A percentile compares a stretch with the other conserved stretches of the same genome.
Evolutionary conservation across 495 filamentous ascomycete species (phyloP).

Genomic region (Diplogelasinospora grovesii): DNA sequence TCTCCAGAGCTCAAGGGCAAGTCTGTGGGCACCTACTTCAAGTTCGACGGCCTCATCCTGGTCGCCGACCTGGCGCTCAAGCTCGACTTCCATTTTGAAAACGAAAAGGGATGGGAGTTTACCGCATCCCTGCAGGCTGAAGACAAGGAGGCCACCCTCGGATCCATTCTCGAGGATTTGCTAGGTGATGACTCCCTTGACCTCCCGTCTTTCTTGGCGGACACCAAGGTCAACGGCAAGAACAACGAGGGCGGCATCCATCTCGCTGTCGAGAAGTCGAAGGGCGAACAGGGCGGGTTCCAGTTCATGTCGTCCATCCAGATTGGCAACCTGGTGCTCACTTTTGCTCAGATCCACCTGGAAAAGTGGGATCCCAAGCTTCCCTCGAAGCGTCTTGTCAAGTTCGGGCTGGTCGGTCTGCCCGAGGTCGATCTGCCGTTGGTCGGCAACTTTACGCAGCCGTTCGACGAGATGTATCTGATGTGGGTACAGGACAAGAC

Average conservation of each 20-base stretch:
- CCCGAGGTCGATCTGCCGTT: slow-evolving; percentile 25
- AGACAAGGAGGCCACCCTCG: neutral
- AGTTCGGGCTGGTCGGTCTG: slow-evolving; percentile 11
- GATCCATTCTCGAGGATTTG: neutral
- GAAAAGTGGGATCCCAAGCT: slow-evolving; percentile 1
- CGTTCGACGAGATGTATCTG: slow-evolving; percentile 36
- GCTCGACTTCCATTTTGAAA: neutral
- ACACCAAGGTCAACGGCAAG: neutral
- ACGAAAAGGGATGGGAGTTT: neutral
- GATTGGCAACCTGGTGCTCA: slow-evolving; percentile 6
- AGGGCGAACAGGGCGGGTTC: slow-evolving; percentile 1
- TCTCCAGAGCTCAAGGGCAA: neutral
- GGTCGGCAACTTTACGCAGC: slow-evolving; percentile 31
- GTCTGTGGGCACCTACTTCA: neutral
- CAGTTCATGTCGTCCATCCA: slow-evolving; percentile 6
- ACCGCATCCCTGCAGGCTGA: neutral
- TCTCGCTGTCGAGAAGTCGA: neutral
- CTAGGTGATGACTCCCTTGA: neutral
- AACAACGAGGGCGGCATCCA: neutral
- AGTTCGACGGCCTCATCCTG: too few species aligned
- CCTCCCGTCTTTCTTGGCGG: neutral
- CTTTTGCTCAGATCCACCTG: slow-evolving; percentile 11
- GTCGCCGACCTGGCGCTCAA: too few species aligned
- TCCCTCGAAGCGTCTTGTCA: slow-evolving; percentile 9
- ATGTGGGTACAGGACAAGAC: slow-evolving; percentile 27